Conservation (phyloP, 768 basidiomycete species). For the Rhodotorula kratochvilovae region DNA sequence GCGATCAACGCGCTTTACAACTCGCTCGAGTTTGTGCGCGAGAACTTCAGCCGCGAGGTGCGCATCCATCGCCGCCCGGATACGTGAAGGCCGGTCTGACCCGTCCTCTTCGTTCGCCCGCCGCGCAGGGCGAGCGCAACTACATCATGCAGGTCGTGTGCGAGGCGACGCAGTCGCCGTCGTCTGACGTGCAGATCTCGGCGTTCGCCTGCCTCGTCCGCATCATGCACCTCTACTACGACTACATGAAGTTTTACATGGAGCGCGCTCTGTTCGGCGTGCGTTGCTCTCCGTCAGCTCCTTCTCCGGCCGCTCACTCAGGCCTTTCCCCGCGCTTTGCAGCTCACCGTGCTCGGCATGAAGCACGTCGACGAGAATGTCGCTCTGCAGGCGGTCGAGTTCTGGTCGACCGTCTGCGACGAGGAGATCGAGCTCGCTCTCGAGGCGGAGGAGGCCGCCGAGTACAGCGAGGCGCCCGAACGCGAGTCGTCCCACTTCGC, state of each 20-base stretch:
- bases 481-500: conserved; percentile 85
- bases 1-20: conserved; percentile 90
- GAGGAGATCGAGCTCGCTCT: conserved; percentile 88
- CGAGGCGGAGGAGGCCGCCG: conserved; percentile 86
- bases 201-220: conserved; percentile 92
- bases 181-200: conserved; percentile 81
- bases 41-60: conserved; percentile 97
- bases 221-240: conserved; percentile 97
- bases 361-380: conserved; percentile 85
- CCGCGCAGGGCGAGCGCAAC: conserved; percentile 95
- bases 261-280: conserved; percentile 97
- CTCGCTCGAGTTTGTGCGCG: conserved; percentile 93
- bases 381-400: conserved; percentile 93
- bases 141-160: conserved; percentile 99
- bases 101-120: too few species aligned
- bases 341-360: conserved; percentile 98
- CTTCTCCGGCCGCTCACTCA: conserved; percentile 5
- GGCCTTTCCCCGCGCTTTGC: conserved; percentile 1
- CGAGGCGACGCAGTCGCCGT: conserved; percentile 84
- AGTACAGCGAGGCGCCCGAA: conserved; percentile 79
- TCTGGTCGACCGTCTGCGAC: conserved; percentile 99
- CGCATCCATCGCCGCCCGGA: conserved; percentile 43
- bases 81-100: too few species aligned
- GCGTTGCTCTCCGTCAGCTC: conserved; percentile 21
- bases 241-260: conserved; percentile 99